Base-by-base conservation (phyloP, 2,329 filamentous ascomycete genomes). In the Verticillium dahliae region DNA sequence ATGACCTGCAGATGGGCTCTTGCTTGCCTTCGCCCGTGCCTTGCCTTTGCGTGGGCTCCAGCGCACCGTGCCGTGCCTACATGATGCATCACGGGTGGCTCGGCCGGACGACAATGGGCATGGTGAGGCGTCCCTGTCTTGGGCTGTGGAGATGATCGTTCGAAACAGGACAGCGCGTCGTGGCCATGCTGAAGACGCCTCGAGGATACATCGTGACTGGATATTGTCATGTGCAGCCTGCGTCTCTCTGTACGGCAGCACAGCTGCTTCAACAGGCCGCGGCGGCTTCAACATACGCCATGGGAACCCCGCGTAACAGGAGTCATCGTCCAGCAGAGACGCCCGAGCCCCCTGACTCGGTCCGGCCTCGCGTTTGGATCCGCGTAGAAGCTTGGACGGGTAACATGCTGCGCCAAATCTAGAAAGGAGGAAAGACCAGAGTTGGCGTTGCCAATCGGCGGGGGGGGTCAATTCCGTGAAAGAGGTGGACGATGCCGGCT, bases 101-200 rank as follows among this genome's bases (percentile, higher is more conserved):
- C 60, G n/a, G 45, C 7, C 18, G 45, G 35, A 37, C 15, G 45
- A 27, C 27, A 27, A 27, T 27, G 45, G 45, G 45, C 18, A 7
- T 50, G 27, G 18, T 27, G 45, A 50, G 62, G 62, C 50, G 59
- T 62, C 60, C 60, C 60, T 63, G 62, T 64, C 59, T 57, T 57
- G 39, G 45, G 50, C 57, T 60, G 60, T 58, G 63, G 27, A 62
- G 62, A 63, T 62, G 55, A 57, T 56, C 41, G 55, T 62, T 18
- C 62, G 63, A 66, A 65, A 65, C 63, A 58, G 61, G 56, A 63
- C 62, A 62, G 59, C 35, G 56, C 60, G 63, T 60, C 22, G 60
- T 60, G 39, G 57, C 50, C 55, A 61, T 35, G 58, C 60, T 56
- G 62, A 50, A 59, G 62, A 58, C 37, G 52, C 38, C 52, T 34